A percentile compares a stretch with the other conserved stretches of the same genome.
phyloP scores from a whole-genome alignment of 2,329 filamentous ascomycete genomes.

The Pseudogymnoascus sp. region DNA sequence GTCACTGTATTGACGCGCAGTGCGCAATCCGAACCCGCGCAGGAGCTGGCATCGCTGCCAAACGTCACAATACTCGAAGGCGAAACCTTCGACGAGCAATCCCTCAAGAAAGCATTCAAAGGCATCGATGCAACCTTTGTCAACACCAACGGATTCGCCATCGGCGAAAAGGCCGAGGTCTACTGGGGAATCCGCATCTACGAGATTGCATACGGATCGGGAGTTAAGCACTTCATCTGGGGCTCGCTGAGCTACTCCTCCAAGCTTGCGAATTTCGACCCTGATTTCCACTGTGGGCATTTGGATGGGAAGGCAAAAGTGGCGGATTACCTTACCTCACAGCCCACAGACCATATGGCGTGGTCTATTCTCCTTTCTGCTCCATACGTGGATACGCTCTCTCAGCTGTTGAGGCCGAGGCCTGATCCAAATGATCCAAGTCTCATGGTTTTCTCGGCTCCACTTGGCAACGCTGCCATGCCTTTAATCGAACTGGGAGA shows the following conservation, averaged over 20 bases:
- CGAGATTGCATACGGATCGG: conserved; percentile 17
- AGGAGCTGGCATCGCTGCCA: conserved; percentile 16
- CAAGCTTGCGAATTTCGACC: conserved; percentile 13
- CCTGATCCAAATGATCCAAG: conserved; percentile 15
- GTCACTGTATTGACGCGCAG: conserved; percentile 13
- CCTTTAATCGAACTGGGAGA: conserved; percentile 18
- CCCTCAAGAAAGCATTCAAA: conserved; percentile 15
- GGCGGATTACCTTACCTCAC: conserved; percentile 17
- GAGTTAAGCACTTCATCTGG: conserved; percentile 22
- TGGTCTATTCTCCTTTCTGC: conserved; percentile 19
- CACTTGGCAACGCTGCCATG: conserved; percentile 12
- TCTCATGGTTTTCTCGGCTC: conserved; percentile 10
- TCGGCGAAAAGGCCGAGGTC: conserved; percentile 23
- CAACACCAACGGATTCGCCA: conserved; percentile 23
- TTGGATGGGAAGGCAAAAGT: conserved; percentile 21
- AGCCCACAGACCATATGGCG: conserved; percentile 18
- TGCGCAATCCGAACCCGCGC: conserved; percentile 12
- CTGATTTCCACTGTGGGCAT: conserved; percentile 16
- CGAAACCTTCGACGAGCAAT: conserved; percentile 20
- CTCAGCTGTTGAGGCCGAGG: conserved; percentile 10
- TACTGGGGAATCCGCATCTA: conserved; percentile 22
- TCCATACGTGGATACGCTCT: conserved; percentile 22
- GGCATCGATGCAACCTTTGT: conserved; percentile 19
- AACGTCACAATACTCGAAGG: conserved; percentile 24
- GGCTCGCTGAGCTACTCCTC: conserved; percentile 15